Evolutionary conservation across 768 basidiomycete genomes (phyloP), one percentile per base, ranked within the genome.

Genomic region (Punctularia strigosozonata): DNA sequence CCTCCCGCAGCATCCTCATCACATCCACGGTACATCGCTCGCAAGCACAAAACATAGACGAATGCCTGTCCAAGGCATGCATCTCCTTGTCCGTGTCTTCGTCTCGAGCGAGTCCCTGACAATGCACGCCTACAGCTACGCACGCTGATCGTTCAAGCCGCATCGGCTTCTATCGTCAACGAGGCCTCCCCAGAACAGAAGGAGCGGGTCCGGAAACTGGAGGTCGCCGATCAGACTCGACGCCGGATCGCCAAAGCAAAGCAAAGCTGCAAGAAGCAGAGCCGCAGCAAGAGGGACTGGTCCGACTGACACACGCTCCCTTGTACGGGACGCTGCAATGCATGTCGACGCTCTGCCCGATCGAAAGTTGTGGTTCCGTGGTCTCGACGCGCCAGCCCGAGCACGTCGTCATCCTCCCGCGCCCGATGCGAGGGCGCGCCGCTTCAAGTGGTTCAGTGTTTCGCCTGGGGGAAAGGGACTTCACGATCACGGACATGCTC

Each of bases 1-100:
- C 84, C 2, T 69, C 80, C 0, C 62, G 76, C 37, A 75, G 77
- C 4, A 64, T 89, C 25, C 59, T 84, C 22, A 64, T 88, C 40
- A 78, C 80, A 5, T 86, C 83, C 0, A 77, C 69, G 1, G 58
- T 67, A 2, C 69, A 75, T 44, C 79, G 86, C n/a, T 85, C 84
- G 7, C 86, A 89, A 50, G 60, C 80, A 2, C 73, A 77, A 49
- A 89, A 87, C 45, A 57, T 85, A 14, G 72, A 80, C 7, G 81
- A 87, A 40, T 80, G 77, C 45, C 61, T 88, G 28, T 46, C 59
- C 4, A 87, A 84, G 66, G 85, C 75, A 31, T 13, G 55, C 42
- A 20, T 7, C 40, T 35, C 15, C 36, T 18, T n/a, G 25, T 37
- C 36, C 21, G 15, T 38, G 36, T 41, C 37, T 14, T 25, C 18